phyloP scores from a whole-genome alignment of 768 basidiomycete genomes.

The Auricularia sp. region DNA sequence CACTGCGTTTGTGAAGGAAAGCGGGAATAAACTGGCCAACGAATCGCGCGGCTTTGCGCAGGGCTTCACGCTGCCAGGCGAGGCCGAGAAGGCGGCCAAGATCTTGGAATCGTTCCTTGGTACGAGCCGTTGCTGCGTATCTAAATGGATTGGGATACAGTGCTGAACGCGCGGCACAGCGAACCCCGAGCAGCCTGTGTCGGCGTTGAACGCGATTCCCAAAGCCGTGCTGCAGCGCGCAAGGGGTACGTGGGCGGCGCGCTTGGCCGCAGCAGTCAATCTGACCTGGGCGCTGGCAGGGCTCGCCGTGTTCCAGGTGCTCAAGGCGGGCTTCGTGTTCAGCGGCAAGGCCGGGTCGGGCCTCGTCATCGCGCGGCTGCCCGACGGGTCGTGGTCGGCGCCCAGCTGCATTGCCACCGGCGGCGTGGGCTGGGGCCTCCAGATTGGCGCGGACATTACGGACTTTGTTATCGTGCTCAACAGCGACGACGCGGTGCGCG shows the following conservation, averaged over 20 bases:
- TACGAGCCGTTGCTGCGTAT: constrained; percentile 22
- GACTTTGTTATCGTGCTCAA: constrained; percentile 97
- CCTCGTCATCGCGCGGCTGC: constrained; percentile 81
- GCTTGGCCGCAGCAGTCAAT: neutral
- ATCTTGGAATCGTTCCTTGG: constrained; percentile 88
- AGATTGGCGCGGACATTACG: constrained; percentile 90
- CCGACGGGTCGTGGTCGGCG: constrained; percentile 94
- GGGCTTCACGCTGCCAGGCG: constrained; percentile 80
- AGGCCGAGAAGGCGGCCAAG: constrained; percentile 88
- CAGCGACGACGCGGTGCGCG: constrained; percentile 88
- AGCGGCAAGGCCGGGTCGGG: constrained; percentile 92
- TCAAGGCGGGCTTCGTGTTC: constrained; percentile 92
- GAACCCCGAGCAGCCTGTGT: constrained; percentile 76
- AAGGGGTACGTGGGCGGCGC: constrained; percentile 44
- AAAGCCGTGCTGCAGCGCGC: constrained; percentile 85
- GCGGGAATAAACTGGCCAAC: constrained; percentile 56
- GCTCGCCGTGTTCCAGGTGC: constrained; percentile 87
- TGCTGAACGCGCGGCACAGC: constrained; percentile 34
- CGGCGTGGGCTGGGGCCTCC: constrained; percentile 88
- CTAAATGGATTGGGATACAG: constrained; percentile 3
- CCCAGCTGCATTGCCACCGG: constrained; percentile 96
- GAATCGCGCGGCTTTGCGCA: constrained; percentile 74
- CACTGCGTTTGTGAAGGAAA: constrained; percentile 58
- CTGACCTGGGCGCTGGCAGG: constrained; percentile 33
- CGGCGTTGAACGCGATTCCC: constrained; percentile 88